A percentile compares a stretch with the other conserved stretches of the same genome.
phyloP scores from a whole-genome alignment of 495 filamentous ascomycete species.

The Beverwykella pulmonaria region DNA sequence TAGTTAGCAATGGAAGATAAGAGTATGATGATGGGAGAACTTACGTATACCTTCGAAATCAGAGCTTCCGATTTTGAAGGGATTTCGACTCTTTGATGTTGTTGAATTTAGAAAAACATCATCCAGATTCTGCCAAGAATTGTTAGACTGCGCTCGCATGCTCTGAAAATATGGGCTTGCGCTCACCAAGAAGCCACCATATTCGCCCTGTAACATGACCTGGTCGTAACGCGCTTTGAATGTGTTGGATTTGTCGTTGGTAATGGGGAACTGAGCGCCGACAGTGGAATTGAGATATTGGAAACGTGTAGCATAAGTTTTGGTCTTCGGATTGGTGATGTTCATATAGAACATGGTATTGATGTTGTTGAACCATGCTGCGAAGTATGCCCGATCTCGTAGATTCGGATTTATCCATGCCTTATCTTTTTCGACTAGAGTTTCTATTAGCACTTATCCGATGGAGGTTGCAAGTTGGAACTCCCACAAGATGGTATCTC shows the following conservation, averaged over 20 bases:
- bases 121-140: not conserved
- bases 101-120: not conserved
- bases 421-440: conserved; percentile 23
- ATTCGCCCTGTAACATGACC: conserved; percentile 9
- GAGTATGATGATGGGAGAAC: not conserved
- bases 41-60: conserved; percentile 34
- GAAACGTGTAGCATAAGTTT: conserved; percentile 33
- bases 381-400: conserved; percentile 46
- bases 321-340: conserved; percentile 28
- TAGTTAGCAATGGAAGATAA: not conserved
- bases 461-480: not conserved
- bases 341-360: conserved; percentile 41
- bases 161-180: not conserved
- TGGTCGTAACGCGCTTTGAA: not conserved
- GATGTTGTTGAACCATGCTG: conserved; percentile 50
- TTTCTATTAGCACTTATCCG: not conserved
- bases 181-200: not conserved
- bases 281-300: conserved; percentile 45
- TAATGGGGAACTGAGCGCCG: conserved; percentile 35
- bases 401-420: conserved; percentile 44
- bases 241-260: not conserved
- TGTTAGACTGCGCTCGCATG: not conserved
- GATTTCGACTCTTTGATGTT: conserved; percentile 29
- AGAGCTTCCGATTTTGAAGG: conserved; percentile 33
- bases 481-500: conserved; percentile 31